phyloP scores from a whole-genome alignment of 805 yeast genomes.

The Candida andamanensis region DNA sequence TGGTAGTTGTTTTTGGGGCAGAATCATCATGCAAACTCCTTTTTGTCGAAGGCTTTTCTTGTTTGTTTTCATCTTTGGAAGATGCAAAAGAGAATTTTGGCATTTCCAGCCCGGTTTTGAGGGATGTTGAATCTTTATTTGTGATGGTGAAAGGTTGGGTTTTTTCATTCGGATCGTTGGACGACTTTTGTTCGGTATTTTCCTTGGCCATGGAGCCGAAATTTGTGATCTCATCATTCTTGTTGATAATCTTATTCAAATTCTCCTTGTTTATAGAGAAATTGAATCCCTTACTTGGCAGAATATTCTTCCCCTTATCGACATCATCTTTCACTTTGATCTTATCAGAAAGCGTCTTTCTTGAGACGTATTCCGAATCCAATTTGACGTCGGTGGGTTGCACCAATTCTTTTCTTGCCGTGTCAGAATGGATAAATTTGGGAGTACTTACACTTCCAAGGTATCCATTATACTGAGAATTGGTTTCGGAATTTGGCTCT shows the following conservation, averaged over 20 bases:
- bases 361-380: slow-evolving; percentile 23
- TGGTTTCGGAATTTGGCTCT: slow-evolving; percentile 3
- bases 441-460: slow-evolving; percentile 32
- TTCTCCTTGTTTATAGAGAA: slow-evolving; percentile 28
- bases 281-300: slow-evolving; percentile 36
- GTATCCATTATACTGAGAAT: slow-evolving; percentile 24
- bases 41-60: no score
- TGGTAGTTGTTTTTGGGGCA: no score
- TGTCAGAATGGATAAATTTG: slow-evolving; percentile 14
- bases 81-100: slow-evolving; percentile 9
- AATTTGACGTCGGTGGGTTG: slow-evolving; percentile 13
- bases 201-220: slow-evolving; percentile 13
- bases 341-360: slow-evolving; percentile 21
- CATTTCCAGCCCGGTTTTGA: no score
- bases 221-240: slow-evolving; percentile 3
- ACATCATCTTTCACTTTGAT: slow-evolving; percentile 26
- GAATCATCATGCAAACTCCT: no score
- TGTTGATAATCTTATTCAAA: slow-evolving; percentile 19
- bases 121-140: no score
- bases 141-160: no score
- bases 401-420: slow-evolving; percentile 8
- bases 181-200: no score
- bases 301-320: slow-evolving; percentile 5
- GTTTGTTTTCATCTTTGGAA: slow-evolving; percentile 2
- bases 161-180: no score